Percentiles rank a stretch among this genome's conserved stretches.
Evolutionary conservation across 371 early-diverging fungal species (phyloP).

Genomic region (Choanephora cucurbitarum): DNA sequence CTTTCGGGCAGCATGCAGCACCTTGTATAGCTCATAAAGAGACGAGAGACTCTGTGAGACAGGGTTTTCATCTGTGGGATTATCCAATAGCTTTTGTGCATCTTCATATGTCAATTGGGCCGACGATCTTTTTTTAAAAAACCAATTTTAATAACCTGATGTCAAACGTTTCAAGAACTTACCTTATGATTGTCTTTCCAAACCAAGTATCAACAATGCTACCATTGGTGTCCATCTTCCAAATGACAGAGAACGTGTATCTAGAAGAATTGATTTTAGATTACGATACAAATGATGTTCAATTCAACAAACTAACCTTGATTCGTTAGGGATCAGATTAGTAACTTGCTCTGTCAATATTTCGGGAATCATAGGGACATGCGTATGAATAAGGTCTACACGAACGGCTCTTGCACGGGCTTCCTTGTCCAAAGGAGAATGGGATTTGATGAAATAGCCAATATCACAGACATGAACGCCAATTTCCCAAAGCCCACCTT

Average conservation of each 20-base stretch:
- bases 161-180: constrained; percentile 16
- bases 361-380: constrained; percentile 97
- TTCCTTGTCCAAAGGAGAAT: constrained; percentile 89
- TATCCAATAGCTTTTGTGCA: constrained; percentile 79
- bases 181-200: constrained; percentile 82
- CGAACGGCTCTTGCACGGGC: constrained; percentile 92
- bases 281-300: too few relatives aligned
- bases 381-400: constrained; percentile 90
- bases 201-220: constrained; percentile 70
- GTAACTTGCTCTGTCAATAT: constrained; percentile 72
- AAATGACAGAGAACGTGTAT: constrained; percentile 88
- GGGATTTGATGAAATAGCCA: constrained; percentile 89
- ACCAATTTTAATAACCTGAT: too few relatives aligned
- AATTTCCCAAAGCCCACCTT: constrained; percentile 79
- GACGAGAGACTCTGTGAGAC: constrained; percentile 2
- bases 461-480: constrained; percentile 99
- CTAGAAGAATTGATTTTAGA: constrained; percentile 36
- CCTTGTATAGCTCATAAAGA: constrained; percentile 23
- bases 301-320: too few relatives aligned
- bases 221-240: constrained; percentile 79
- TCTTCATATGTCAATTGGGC: constrained; percentile 84
- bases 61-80: not conserved
- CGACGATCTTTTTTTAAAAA: constrained; percentile 55
- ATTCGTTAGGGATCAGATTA: constrained; percentile 34
- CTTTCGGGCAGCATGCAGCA: constrained; percentile 22